Base-by-base conservation (phyloP, 371 early-diverging fungal genomes). In the Phascolomyces articulosus region DNA sequence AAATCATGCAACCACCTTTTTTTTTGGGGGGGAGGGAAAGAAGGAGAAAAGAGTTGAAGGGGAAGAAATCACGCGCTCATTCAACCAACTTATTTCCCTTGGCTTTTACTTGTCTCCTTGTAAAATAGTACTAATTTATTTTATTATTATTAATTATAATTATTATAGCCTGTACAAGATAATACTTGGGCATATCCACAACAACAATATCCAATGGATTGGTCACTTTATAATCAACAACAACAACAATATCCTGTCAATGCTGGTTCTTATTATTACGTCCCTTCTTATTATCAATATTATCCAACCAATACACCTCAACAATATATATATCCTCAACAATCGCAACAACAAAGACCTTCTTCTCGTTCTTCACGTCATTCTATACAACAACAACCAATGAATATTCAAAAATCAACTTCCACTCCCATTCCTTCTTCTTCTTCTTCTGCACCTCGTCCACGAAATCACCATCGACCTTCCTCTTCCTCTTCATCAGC, bases 151-250 rank as follows among this genome's bases (percentile, higher is more conserved):
- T 38, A n/a, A n/a, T n/a, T n/a, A n/a, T n/a, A n/a, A n/a, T n/a
- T n/a, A n/a, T n/a, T n/a, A n/a, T 51, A 51, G 51, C 51, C 51
- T 51, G 51, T 51, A 7, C 51, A 51, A 23, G 51, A 51, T 51
- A 18, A 21, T 11, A n/a, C 51, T 51, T 51, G 51, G 51, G 24
- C 51, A n/a, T 51, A 51, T n/a, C 51, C 21, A n/a, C 51, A 51
- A n/a, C 51, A 49, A 24, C 51, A 51, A 51, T 23, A 51, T 23
- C 51, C 51, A 23, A 23, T n/a, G 7, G 51, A 51, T 24, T 51
- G 51, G 51, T 51, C 51, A 13, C 51, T 51, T 51, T 51, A 51
- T n/a, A 21, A 51, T 10, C 51, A 51, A 20, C n/a, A 51, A n/a
- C 51, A 11, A n/a, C 51, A 51, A n/a, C 34, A 34, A 34, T 34